Base-by-base conservation (phyloP, 176 grass and related monocot genomes). In the Secale cereale region DNA sequence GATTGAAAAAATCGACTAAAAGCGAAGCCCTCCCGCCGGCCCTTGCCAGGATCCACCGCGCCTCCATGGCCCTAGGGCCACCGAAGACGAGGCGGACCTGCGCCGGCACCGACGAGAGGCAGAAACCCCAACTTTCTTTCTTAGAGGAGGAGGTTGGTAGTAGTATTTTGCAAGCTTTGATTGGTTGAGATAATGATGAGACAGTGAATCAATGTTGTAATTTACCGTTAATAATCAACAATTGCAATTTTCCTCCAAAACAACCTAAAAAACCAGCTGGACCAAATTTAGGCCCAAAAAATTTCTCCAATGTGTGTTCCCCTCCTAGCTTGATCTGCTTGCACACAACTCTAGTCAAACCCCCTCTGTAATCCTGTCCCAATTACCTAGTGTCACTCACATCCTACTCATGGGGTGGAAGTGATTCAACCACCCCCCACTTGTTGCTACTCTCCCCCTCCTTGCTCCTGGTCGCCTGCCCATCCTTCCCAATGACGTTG, bases 361-460 rank as follows among this genome's bases (percentile, higher is more conserved):
- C 5, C n/a, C 61, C 39, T 7, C 23, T 76, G 52, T 46, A 83
- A 83, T n/a, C 59, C n/a, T 50, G 46, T 40, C 70, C 75, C 77
- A 83, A 27, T 84, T 85, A 85, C 36, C 80, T 86, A 78, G 48
- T 65, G 3, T 86, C 60, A 59, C 45, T 83, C 52, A 65, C 73
- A 26, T 39, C 11, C 78, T 82, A 85, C 27, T 82, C 77, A 75
- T 37, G 69, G 46, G 79, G 83, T 86, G 83, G 68, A 85, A 90
- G 71, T 39, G 74, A 87, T 76, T 84, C 85, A 50, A 88, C 62
- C 59, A 88, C 66, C 8, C 88, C 66, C 86, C 81, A 87, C 33
- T 88, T 97, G 59, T 54, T 91, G 89, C 74, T 94, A 79, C 82
- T 93, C 85, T 91, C 88, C 20, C 90, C 92, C 15, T 92, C 92